Conservation (phyloP, 2,329 filamentous ascomycete genomes). For the Sporothrix phasma region DNA sequence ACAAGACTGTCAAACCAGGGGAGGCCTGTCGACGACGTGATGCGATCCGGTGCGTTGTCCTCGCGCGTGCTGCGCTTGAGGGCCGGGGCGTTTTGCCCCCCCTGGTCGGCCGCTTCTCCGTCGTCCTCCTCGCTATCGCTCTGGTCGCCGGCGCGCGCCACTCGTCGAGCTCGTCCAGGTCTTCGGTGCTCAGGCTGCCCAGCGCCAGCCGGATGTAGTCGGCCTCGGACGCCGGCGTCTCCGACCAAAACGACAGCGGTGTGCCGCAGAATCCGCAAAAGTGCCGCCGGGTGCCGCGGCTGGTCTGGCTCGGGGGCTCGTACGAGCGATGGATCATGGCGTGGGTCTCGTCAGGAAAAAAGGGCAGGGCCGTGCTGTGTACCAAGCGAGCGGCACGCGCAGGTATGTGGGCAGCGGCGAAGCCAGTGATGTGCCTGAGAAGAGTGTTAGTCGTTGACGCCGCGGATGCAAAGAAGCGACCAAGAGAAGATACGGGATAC, state of each 20-base stretch:
- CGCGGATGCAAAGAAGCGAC: neutral
- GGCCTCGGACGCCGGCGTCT: constrained; percentile 58
- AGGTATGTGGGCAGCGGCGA: constrained; percentile 72
- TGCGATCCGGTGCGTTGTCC: constrained; percentile 37
- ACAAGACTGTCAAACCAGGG: constrained; percentile 83
- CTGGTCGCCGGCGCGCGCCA: constrained; percentile 38
- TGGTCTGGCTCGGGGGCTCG: constrained; percentile 32
- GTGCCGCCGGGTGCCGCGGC: constrained; percentile 51
- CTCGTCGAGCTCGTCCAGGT: constrained; percentile 63
- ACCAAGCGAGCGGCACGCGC: constrained; percentile 72
- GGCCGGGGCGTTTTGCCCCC: neutral
- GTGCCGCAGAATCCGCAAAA: constrained; percentile 94
- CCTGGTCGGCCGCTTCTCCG: constrained; percentile 27
- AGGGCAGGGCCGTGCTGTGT: constrained; percentile 65
- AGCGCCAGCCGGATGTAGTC: constrained; percentile 73
- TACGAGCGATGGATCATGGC: constrained; percentile 57
- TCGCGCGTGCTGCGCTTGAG: neutral
- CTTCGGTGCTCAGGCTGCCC: constrained; percentile 62
- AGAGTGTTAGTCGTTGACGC: no score
- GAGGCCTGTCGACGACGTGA: constrained; percentile 42
- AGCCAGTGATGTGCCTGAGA: constrained; percentile 53
- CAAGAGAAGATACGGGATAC: constrained; percentile 23
- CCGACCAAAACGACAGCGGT: constrained; percentile 73
- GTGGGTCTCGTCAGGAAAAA: constrained; percentile 68
- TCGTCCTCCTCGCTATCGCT: constrained; percentile 23